Conservation (phyloP, 768 basidiomycete genomes). For the Mrakia blollopis region DNA sequence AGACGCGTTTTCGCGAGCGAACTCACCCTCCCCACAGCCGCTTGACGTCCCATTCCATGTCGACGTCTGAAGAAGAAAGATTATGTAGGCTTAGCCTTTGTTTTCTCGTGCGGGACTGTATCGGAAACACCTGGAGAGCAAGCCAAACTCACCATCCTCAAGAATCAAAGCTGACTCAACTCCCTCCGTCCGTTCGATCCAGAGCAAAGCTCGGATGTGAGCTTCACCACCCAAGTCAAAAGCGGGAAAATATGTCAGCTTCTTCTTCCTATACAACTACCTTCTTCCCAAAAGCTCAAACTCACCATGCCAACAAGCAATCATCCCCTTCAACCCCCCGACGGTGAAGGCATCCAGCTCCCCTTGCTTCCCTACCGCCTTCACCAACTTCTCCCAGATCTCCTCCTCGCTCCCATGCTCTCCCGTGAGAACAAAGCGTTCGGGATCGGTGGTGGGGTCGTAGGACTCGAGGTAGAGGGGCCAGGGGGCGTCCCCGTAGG, state of each 20-base stretch:
- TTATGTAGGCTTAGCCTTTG: background rate
- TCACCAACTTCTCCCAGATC: background rate
- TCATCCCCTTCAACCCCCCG: background rate
- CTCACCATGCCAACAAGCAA: constrained; percentile 15
- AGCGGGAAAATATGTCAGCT: background rate
- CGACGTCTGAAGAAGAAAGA: background rate
- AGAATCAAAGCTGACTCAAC: background rate
- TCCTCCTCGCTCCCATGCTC: background rate
- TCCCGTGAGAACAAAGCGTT: background rate
- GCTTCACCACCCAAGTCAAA: background rate
- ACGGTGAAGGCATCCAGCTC: constrained; percentile 1
- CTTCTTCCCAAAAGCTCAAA: background rate
- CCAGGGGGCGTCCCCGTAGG: background rate
- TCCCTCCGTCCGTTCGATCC: background rate
- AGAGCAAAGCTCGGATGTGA: constrained; percentile 1
- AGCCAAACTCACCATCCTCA: background rate
- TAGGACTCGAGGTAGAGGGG: constrained; percentile 2
- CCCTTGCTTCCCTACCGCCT: background rate
- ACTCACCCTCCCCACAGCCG: constrained; percentile 14
- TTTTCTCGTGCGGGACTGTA: too few relatives aligned
- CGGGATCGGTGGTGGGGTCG: background rate
- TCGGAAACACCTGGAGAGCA: background rate
- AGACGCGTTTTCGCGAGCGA: too few relatives aligned
- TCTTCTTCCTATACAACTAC: background rate
- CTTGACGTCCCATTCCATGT: constrained; percentile 11